Conservation (phyloP, 805 yeast genomes). For the Ogataea nonfermentans region DNA sequence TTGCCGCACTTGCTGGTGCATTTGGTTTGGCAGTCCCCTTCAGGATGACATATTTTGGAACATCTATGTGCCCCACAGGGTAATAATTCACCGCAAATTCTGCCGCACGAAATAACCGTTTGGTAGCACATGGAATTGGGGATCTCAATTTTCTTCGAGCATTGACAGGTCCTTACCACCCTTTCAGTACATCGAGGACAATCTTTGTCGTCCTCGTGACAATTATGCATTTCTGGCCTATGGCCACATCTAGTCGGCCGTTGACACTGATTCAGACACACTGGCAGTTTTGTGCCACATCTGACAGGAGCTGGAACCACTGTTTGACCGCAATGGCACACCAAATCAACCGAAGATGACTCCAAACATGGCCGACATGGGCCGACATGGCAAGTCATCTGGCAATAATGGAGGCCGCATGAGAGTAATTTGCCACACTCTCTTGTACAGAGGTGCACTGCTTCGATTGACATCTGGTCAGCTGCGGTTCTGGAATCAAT, state of each 20-base stretch:
- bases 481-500: slow-evolving; percentile 39
- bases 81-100: slow-evolving; percentile 52
- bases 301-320: slow-evolving; percentile 78
- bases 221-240: slow-evolving; percentile 61
- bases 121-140: slow-evolving; percentile 71
- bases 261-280: slow-evolving; percentile 64
- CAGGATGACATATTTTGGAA: slow-evolving; percentile 50
- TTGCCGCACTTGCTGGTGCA: slow-evolving; percentile 64
- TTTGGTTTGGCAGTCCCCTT: slow-evolving; percentile 55
- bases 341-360: slow-evolving; percentile 73
- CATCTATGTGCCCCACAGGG: slow-evolving; percentile 53
- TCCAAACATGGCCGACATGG: slow-evolving; percentile 79
- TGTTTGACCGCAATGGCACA: slow-evolving; percentile 80
- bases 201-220: slow-evolving; percentile 61
- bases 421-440: slow-evolving; percentile 59
- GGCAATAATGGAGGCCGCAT: slow-evolving; percentile 69
- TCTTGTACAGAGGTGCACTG: slow-evolving; percentile 68
- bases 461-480: slow-evolving; percentile 60
- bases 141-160: slow-evolving; percentile 37
- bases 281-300: slow-evolving; percentile 70
- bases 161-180: slow-evolving; percentile 30
- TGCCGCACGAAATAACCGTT: slow-evolving; percentile 65
- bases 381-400: slow-evolving; percentile 73
- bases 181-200: slow-evolving; percentile 77
- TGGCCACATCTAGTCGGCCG: slow-evolving; percentile 68